These are phyloP conservation scores for Marasmius oreades DNA, from an alignment of 1,284 basidiomycete species.

Conservation along the genomic window DNA sequence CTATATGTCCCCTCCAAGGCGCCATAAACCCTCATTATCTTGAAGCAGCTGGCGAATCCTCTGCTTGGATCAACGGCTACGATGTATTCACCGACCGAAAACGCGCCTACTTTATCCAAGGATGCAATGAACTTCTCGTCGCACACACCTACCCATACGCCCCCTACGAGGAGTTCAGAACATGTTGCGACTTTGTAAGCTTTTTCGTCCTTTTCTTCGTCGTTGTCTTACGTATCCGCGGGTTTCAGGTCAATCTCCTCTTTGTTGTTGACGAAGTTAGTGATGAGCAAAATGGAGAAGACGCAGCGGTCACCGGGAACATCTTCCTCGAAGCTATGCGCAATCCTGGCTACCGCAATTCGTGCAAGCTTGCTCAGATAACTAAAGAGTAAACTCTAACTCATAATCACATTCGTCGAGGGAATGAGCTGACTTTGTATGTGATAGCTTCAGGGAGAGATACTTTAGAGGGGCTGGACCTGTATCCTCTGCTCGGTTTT, in stretches of 20 bases:
- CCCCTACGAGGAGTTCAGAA: constrained; percentile 46
- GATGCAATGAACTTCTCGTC: constrained; percentile 59
- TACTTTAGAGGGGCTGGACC: constrained; percentile 42
- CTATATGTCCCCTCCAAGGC: constrained; percentile 44
- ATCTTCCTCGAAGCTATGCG: constrained; percentile 52
- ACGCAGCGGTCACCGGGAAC: constrained; percentile 50
- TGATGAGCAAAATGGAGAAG: constrained; percentile 58
- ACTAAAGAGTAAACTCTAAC: constrained; percentile 51
- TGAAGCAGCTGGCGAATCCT: constrained; percentile 50
- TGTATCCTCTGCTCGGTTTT: constrained; percentile 44
- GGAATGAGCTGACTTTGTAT: constrained; percentile 2
- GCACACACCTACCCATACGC: constrained; percentile 62
- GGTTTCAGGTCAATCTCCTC: constrained; percentile 49
- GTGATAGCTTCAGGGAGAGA: constrained; percentile 48
- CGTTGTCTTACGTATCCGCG: background rate
- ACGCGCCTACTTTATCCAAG: constrained; percentile 56
- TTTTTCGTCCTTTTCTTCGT: background rate
- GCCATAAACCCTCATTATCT: constrained; percentile 52
- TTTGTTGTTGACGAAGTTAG: constrained; percentile 71
- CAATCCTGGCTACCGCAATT: constrained; percentile 49
- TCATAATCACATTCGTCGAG: constrained; percentile 1
- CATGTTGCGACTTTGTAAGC: constrained; percentile 6
- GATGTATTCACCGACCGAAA: constrained; percentile 58
- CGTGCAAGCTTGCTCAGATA: constrained; percentile 51
- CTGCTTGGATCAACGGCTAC: constrained; percentile 61